Conservation (phyloP, 257 asterid genomes). For the Scutellaria minor region DNA sequence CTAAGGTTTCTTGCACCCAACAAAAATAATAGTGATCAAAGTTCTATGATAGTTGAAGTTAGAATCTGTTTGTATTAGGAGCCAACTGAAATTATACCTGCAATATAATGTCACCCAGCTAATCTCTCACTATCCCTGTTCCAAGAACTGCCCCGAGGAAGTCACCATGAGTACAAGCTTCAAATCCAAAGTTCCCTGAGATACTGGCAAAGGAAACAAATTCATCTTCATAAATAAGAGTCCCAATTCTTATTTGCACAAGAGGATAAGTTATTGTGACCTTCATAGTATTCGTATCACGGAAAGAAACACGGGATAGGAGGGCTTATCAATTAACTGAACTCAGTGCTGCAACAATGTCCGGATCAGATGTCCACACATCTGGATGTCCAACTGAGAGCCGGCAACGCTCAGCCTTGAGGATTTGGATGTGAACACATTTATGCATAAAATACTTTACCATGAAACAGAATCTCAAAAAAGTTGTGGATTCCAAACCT, state of each 20-base stretch:
- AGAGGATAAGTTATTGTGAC: not conserved
- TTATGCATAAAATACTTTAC: no score
- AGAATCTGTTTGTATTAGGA: conserved; percentile 8
- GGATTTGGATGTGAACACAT: no score
- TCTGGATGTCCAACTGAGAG: no score
- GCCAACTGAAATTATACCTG: conserved; percentile 56
- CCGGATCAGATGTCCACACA: no score
- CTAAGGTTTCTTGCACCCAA: not conserved
- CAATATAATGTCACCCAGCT: conserved; percentile 84
- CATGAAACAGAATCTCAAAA: no score
- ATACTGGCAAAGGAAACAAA: conserved; percentile 54
- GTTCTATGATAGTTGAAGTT: not conserved
- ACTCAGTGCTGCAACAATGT: no score
- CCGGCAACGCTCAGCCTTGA: no score
- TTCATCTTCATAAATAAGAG: conserved; percentile 14
- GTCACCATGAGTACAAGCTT: conserved; percentile 88
- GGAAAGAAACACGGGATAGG: no score
- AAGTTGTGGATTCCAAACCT: no score
- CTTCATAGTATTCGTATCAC: no score
- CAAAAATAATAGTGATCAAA: conserved; percentile 1
- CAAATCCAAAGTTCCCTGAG: conserved; percentile 85
- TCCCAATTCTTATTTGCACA: no score
- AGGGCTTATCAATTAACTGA: no score
- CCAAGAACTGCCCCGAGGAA: conserved; percentile 95
- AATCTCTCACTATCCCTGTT: conserved; percentile 90